A percentile compares a stretch with the other conserved stretches of the same genome.
Conservation (phyloP, 805 yeast genomes). For the Yamadazyma ubonensis region DNA sequence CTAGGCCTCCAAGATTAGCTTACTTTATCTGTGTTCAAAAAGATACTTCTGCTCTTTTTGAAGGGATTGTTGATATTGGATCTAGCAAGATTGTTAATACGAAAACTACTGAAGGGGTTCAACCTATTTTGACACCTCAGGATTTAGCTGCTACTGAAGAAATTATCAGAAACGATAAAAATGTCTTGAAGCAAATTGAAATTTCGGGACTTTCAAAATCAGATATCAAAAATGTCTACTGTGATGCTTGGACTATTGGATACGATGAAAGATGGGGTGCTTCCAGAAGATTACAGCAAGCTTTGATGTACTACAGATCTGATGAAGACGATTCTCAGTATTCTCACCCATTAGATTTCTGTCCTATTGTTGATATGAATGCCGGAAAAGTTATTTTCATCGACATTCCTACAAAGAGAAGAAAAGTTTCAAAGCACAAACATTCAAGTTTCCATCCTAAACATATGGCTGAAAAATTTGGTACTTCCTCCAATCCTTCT, state of each 20-base stretch:
- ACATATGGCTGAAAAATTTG: slow-evolving; percentile 59
- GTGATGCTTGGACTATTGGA: slow-evolving; percentile 71
- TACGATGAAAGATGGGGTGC: slow-evolving; percentile 80
- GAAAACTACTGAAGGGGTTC: slow-evolving; percentile 56
- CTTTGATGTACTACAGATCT: slow-evolving; percentile 73
- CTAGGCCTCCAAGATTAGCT: slow-evolving; percentile 68
- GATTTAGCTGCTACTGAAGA: slow-evolving; percentile 64
- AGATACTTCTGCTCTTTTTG: slow-evolving; percentile 63
- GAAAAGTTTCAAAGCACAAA: slow-evolving; percentile 65
- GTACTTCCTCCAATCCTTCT: slow-evolving; percentile 43
- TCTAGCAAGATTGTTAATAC: slow-evolving; percentile 47
- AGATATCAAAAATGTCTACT: slow-evolving; percentile 60
- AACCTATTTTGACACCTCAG: slow-evolving; percentile 71
- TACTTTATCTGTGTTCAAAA: slow-evolving; percentile 60
- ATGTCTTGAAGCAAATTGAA: slow-evolving; percentile 69
- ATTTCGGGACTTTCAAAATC: slow-evolving; percentile 63
- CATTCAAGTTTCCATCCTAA: slow-evolving; percentile 71
- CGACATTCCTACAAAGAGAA: slow-evolving; percentile 73
- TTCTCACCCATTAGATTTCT: slow-evolving; percentile 75
- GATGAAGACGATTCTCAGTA: slow-evolving; percentile 75
- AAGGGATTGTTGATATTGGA: slow-evolving; percentile 64
- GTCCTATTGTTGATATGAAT: slow-evolving; percentile 79
- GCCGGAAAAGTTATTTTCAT: slow-evolving; percentile 65
- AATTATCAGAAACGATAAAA: slow-evolving; percentile 66
- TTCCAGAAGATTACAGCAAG: slow-evolving; percentile 72